A percentile compares a stretch with the other conserved stretches of the same genome.
Conservation (phyloP, 192 early-diverging fungal genomes). For the Oehlia diaphana region DNA sequence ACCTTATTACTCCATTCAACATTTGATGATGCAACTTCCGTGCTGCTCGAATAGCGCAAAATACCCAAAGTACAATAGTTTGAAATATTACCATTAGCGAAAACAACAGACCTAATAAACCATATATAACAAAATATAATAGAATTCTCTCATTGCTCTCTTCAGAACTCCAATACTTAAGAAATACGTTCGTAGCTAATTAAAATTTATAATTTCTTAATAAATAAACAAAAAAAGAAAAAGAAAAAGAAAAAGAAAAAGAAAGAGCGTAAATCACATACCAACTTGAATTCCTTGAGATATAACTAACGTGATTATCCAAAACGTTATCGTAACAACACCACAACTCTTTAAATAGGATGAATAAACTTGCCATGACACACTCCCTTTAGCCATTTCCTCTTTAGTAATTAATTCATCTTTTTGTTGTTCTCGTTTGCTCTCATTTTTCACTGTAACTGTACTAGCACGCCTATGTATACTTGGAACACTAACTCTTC, state of each 20-base stretch:
- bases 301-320: conserved; percentile 56
- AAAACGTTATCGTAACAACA: conserved; percentile 52
- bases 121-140: conserved; percentile 80
- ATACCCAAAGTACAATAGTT: conserved; percentile 73
- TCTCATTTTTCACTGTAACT: conserved; percentile 39
- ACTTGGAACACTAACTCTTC: conserved; percentile 41
- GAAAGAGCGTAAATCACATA: background rate
- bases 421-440: conserved; percentile 22
- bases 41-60: conserved; percentile 74
- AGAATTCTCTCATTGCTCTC: conserved; percentile 42
- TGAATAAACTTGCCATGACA: conserved; percentile 77
- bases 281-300: conserved; percentile 58
- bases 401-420: conserved; percentile 74
- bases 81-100: conserved; percentile 67
- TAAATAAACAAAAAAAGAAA: background rate
- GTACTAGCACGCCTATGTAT: conserved; percentile 57
- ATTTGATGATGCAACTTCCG: conserved; percentile 71
- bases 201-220: background rate
- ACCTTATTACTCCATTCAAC: conserved; percentile 71
- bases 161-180: conserved; percentile 73
- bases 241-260: too few species aligned
- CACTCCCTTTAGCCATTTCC: conserved; percentile 79
- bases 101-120: conserved; percentile 70
- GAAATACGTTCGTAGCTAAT: conserved; percentile 53
- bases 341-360: conserved; percentile 82